These are phyloP conservation scores for Epithemia pelagica DNA, from an alignment of 108 stramenopile genomes.

Conservation along the genomic window DNA sequence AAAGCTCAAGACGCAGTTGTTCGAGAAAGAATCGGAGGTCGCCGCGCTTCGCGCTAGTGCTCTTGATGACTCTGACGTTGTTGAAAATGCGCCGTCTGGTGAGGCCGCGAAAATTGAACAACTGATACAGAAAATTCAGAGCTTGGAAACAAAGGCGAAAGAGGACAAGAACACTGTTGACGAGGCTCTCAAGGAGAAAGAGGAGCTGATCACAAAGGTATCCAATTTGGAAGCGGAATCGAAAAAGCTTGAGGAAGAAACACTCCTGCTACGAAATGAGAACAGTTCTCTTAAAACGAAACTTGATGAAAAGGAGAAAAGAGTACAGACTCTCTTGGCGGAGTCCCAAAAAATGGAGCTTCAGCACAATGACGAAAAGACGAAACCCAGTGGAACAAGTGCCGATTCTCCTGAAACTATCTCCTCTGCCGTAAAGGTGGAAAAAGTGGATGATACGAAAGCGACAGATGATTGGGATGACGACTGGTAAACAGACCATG, in stretches of 20 bases:
- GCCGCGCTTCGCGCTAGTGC: constrained; percentile 37
- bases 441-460: constrained; percentile 15
- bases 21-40: constrained; percentile 56
- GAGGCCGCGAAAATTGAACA: not conserved
- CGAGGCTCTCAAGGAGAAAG: constrained; percentile 1
- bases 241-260: not conserved
- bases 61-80: constrained; percentile 18
- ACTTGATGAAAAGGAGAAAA: constrained; percentile 3
- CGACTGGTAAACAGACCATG: constrained; percentile 25
- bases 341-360: not conserved
- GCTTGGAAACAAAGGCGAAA: no score
- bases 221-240: not conserved
- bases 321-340: not conserved
- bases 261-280: not conserved
- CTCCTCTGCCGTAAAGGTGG: constrained; percentile 29
- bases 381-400: not conserved
- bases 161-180: constrained; percentile 2
- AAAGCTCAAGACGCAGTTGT: constrained; percentile 34
- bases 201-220: not conserved
- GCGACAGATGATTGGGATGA: constrained; percentile 36
- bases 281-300: not conserved
- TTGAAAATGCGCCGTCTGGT: not conserved
- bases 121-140: not conserved
- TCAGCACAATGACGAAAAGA: not conserved
- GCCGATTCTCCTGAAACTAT: constrained; percentile 16